Evolutionary conservation across 176 grass and related monocot genomes (phyloP).

Genomic region (Panicum miliaceum): DNA sequence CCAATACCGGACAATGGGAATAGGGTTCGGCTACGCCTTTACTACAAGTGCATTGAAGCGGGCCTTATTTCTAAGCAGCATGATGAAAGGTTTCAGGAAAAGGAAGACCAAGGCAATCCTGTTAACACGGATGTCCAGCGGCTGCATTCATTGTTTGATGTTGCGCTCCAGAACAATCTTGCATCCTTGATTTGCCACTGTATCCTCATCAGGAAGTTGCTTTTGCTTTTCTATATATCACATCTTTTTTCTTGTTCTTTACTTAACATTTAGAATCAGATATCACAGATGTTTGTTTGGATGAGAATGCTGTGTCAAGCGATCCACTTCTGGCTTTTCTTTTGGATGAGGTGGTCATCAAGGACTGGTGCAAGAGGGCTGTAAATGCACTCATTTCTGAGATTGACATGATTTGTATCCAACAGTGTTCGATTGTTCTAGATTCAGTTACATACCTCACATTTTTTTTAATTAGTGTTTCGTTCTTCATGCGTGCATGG

Average conservation of each 20-base stretch:
- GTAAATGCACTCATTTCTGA: slow-evolving; percentile 59
- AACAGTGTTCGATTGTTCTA: slow-evolving; percentile 40
- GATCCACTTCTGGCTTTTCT: slow-evolving; percentile 96
- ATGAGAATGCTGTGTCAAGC: slow-evolving; percentile 97
- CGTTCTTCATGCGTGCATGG: slow-evolving; percentile 9
- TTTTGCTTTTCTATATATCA: slow-evolving; percentile 23
- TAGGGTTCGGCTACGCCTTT: slow-evolving; percentile 68
- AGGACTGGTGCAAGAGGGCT: slow-evolving; percentile 93
- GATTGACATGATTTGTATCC: slow-evolving; percentile 82
- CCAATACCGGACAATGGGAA: slow-evolving; percentile 59
- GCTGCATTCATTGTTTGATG: slow-evolving; percentile 88
- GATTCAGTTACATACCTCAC: neutral
- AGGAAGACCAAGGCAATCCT: slow-evolving; percentile 61
- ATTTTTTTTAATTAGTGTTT: slow-evolving; percentile 14
- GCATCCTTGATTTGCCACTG: slow-evolving; percentile 92
- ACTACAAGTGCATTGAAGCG: slow-evolving; percentile 80
- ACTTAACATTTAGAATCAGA: slow-evolving; percentile 80
- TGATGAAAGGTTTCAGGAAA: slow-evolving; percentile 94
- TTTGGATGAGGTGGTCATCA: slow-evolving; percentile 97
- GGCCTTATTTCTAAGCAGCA: slow-evolving; percentile 80
- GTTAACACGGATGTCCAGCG: slow-evolving; percentile 68
- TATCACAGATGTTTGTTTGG: slow-evolving; percentile 94
- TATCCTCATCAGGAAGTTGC: slow-evolving; percentile 65
- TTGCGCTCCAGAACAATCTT: slow-evolving; percentile 88
- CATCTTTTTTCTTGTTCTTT: slow-evolving; percentile 27